phyloP scores from a whole-genome alignment of 2,329 filamentous ascomycete genomes.

The Cercospora canescens region DNA sequence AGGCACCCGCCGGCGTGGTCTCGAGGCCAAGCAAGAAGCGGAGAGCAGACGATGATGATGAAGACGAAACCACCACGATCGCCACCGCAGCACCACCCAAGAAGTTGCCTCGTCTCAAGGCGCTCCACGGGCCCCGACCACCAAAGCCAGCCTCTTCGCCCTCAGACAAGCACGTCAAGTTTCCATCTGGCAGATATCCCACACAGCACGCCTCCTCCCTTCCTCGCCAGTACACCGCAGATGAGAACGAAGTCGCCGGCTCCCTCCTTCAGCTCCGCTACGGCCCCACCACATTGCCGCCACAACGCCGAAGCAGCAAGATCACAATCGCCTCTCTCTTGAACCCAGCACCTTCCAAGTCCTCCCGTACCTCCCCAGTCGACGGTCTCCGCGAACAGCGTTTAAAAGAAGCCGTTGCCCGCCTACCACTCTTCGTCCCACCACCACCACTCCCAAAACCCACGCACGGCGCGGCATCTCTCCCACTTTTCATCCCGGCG shows the following conservation, averaged over 20 bases:
- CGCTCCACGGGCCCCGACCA: not conserved
- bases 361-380: not conserved
- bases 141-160: not conserved
- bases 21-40: not conserved
- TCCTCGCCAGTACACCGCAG: not conserved
- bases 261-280: not conserved
- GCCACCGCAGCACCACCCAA: not conserved
- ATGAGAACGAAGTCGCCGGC: not conserved
- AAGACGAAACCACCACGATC: not conserved
- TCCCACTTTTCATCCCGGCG: not conserved
- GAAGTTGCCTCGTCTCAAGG: not conserved
- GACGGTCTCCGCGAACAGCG: not conserved
- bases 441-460: not conserved
- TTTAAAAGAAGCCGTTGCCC: not conserved
- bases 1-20: not conserved
- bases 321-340: constrained; percentile 3
- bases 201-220: not conserved
- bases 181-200: not conserved
- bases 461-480: not conserved
- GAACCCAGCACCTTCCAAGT: not conserved
- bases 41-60: constrained; percentile 1
- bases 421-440: not conserved
- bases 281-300: not conserved
- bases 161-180: not conserved
- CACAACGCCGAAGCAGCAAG: not conserved